Base-by-base conservation (phyloP, 192 early-diverging fungal species). In the Podila verticillata region DNA sequence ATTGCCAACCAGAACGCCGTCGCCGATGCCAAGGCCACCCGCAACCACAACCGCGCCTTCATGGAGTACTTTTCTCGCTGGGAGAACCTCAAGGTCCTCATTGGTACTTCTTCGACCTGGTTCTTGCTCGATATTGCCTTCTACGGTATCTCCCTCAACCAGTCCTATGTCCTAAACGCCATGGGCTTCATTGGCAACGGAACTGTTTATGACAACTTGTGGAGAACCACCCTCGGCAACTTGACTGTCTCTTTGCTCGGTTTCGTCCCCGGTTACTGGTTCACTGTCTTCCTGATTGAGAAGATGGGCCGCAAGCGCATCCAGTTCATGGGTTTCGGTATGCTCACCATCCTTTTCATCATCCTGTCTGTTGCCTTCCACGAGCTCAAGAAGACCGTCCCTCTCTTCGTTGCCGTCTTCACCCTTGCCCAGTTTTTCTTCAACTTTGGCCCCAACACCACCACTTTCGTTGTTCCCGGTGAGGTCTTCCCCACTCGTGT, bases 241-340 rank as follows among this genome's bases (percentile, higher is more conserved):
- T 89, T 97, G 74, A 96, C 96, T 74, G 92, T 99, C 81, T 93
- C 94, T 51, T 65, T 94, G 19, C 85, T 94, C 20, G 95, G 95
- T 54, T 91, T 91, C 32, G 89, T 99, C 9, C 98, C 98, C 36
- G 98, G 98, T 51, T 99, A 98, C 92, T 97, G 94, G 95, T 87
- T 99, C 80, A 85, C 94, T 5, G 96, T 99, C 70, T 93, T 93
- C 65, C 84, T 91, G 24, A 93, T 99, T 44, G 98, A 99, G 65
- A 83, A 82, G 66, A 72, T 94, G 35, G 98, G 98, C 70, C 94
- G 98, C 75, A 96, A 95, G 79, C 82, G 79, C n/a, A 99, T 99
- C 72, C 97, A 98, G 85, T 91, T 95, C 71, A 86, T 93, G 80
- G 97, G 97, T 66, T 99, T 98, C 81, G 86, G 39, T 58, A 66